These are phyloP conservation scores for Thalassiosira livingstoniorum DNA, from an alignment of 352 stramenopile species.

Conservation along the genomic window DNA sequence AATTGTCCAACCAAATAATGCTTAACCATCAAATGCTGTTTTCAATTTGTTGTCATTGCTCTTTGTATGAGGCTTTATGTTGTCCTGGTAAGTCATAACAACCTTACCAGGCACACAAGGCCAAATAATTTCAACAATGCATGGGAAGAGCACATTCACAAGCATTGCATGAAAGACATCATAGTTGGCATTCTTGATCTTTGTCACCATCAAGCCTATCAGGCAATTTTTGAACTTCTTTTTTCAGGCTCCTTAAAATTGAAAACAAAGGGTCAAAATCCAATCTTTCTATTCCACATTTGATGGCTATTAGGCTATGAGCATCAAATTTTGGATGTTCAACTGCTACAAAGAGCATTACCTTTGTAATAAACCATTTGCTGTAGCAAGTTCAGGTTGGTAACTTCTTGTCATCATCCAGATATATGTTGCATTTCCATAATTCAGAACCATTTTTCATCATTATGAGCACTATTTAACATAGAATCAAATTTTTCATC, in stretches of 20 bases:
- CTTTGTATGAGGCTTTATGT: not conserved
- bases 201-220: not conserved
- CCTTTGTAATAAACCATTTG: constrained; percentile 1
- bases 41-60: not conserved
- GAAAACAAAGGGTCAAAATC: not conserved
- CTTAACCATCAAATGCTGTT: too few relatives aligned
- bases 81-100: not conserved
- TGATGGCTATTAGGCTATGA: not conserved
- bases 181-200: not conserved
- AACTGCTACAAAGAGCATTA: not conserved
- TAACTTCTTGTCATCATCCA: not conserved
- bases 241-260: not conserved
- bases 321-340: not conserved
- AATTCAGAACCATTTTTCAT: not conserved
- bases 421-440: not conserved
- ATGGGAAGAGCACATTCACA: too few relatives aligned
- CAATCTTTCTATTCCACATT: not conserved
- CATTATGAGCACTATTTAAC: not conserved
- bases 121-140: not conserved
- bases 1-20: too few relatives aligned
- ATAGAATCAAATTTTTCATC: not conserved
- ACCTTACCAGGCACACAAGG: not conserved
- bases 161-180: too few relatives aligned
- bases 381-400: not conserved
- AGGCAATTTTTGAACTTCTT: not conserved